Evolutionary conservation across 78 protist species (phyloP), one percentile per base, ranked within the genome.

Genomic region (Cavenderia fasciculata): DNA sequence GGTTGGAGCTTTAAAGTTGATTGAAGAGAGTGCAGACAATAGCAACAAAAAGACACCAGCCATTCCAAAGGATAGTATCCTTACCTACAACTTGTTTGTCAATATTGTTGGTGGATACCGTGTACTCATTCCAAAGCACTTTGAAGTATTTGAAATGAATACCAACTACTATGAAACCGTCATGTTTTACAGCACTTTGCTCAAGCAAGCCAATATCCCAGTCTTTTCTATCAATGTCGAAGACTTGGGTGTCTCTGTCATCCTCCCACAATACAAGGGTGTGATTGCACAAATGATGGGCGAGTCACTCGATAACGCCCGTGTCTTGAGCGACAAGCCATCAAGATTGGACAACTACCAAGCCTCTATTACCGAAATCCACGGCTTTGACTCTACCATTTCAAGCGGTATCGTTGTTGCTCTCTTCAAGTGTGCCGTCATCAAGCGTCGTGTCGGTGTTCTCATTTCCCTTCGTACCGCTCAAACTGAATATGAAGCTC

Each of bases 371-470:
- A 34, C 49, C 2, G 40, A 14, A 16, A 52, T 79, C 59, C 27
- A 41, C 23, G 88, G 88, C 54, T 38, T 33, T 44, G 88, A 79
- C 14, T 54, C 56, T 12, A 57, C 38, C 19, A 40, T 79, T 2
- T 4, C 31, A 3, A 52, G n/a, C 21, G 59, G 21, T 21, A 10
- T 21, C 4, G 31, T 52, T 19, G 7, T 3, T 10, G 59, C 59
- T 31, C 16, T 52, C 43, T 63, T 79, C 57, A 57, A 79, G 52
- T 79, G 88, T 54, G 74, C 88, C 0, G 88, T 79, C 23, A 59
- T 79, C 23, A 34, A 54, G 43, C 71, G 88, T 59, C 51, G 65
- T 4, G 44, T 46, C 31, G 88, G 88, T 43, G 36, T 79, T n/a
- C 73, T 79, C n/a, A 40, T 79, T 14, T 63, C 69, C 41, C 18